Percentiles rank a stretch among this genome's conserved stretches.
Conservation (phyloP, 139 green algal genomes). For the Zygnema cylindricum region DNA sequence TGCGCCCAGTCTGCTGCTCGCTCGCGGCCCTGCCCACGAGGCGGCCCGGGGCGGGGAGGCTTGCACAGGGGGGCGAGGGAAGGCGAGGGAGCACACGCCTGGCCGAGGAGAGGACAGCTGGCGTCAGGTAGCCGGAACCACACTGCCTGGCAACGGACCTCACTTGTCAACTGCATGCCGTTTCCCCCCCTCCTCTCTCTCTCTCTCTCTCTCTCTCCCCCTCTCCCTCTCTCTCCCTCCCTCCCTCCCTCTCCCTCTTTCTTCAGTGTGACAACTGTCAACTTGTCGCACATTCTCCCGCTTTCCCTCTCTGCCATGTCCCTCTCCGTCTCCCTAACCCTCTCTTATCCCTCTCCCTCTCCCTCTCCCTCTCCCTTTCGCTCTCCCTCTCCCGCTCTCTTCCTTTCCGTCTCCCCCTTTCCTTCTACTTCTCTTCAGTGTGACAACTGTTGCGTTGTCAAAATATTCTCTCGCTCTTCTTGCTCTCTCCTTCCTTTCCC, state of each 20-base stretch:
- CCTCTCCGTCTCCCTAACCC: neutral
- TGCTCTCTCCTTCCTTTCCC: neutral
- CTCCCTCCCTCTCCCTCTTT: neutral
- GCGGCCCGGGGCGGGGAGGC: too few relatives aligned
- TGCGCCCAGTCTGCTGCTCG: too few relatives aligned
- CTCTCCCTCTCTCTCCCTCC: neutral
- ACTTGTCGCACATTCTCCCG: too few relatives aligned
- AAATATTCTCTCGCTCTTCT: neutral
- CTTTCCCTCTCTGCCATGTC: too few relatives aligned
- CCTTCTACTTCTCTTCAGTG: slow-evolving; percentile 12
- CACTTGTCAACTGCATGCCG: too few relatives aligned
- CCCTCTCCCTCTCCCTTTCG: neutral
- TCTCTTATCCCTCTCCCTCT: neutral
- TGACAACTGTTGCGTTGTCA: too few relatives aligned
- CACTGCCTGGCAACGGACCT: too few relatives aligned
- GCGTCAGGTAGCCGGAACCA: too few relatives aligned
- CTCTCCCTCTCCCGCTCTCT: neutral
- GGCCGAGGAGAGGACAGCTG: too few relatives aligned
- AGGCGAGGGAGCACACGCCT: too few relatives aligned
- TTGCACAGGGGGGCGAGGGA: too few relatives aligned
- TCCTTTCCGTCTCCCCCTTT: neutral
- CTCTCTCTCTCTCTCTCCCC: neutral
- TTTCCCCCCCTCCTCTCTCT: neutral
- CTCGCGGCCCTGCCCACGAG: too few relatives aligned
- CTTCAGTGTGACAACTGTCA: neutral